Conservation (phyloP, 192 early-diverging fungal species). For the Dispira simplex region DNA sequence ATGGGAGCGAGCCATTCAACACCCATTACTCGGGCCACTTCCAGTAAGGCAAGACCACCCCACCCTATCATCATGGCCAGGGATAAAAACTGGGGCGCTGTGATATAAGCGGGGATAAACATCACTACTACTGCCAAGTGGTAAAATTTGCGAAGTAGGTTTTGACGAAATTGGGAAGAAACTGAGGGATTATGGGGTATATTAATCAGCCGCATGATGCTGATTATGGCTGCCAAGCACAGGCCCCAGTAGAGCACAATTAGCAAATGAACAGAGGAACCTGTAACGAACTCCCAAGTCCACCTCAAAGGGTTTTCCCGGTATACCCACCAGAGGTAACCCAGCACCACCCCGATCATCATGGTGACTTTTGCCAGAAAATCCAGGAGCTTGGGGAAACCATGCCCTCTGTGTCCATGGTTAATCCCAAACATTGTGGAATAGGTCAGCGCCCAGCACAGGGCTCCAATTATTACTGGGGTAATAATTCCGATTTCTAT, state of each 20-base stretch:
- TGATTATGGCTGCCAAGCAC: background rate
- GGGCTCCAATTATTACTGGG: too few species aligned
- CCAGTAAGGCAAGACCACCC: constrained; percentile 50
- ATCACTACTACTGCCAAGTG: constrained; percentile 68
- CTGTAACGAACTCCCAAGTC: background rate
- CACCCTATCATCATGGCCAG: constrained; percentile 71
- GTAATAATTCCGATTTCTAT: too few species aligned
- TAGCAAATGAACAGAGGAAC: background rate
- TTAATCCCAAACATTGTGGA: too few species aligned
- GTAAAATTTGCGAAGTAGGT: constrained; percentile 72
- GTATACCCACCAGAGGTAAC: background rate
- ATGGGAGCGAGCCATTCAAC: constrained; percentile 44
- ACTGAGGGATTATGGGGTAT: constrained; percentile 8
- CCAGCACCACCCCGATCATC: too few species aligned
- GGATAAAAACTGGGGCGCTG: constrained; percentile 48
- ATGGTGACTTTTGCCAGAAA: background rate
- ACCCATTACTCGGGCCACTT: constrained; percentile 64
- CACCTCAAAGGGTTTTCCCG: background rate
- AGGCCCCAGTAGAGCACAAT: background rate
- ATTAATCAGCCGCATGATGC: background rate
- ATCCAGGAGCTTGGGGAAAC: too few species aligned
- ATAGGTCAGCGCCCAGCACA: too few species aligned
- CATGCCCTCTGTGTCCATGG: too few species aligned
- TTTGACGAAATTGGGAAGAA: constrained; percentile 22
- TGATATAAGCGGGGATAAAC: constrained; percentile 68